These are phyloP conservation scores for Vigna trinervia DNA, from an alignment of 306 rosid species.

Conservation along the genomic window DNA sequence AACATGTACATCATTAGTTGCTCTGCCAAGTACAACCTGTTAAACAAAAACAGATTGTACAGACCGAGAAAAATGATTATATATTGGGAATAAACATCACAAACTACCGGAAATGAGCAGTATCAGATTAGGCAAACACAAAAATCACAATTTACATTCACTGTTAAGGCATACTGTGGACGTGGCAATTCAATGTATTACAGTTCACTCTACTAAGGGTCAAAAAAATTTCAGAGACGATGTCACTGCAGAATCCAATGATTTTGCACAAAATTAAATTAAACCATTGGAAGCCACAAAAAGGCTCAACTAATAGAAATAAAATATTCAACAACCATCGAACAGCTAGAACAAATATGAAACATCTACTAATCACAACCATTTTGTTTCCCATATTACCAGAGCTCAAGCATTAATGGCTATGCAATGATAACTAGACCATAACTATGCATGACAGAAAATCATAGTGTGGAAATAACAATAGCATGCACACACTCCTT, in stretches of 20 bases:
- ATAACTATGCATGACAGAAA: constrained; percentile 23
- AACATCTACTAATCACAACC: neutral
- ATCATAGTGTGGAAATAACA: constrained; percentile 20
- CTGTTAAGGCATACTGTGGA: constrained; percentile 26
- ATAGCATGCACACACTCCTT: constrained; percentile 17
- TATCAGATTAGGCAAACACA: constrained; percentile 27
- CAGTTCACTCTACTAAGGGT: constrained; percentile 30
- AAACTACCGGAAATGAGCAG: constrained; percentile 23
- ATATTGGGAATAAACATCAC: constrained; percentile 38
- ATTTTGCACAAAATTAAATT: constrained; percentile 22
- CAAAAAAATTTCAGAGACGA: constrained; percentile 28
- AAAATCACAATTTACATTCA: constrained; percentile 32
- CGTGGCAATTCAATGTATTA: neutral
- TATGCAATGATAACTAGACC: constrained; percentile 24
- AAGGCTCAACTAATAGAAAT: constrained; percentile 24
- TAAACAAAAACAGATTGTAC: constrained; percentile 41
- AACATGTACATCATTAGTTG: constrained; percentile 65
- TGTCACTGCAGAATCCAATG: neutral
- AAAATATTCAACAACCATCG: constrained; percentile 29
- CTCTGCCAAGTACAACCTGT: constrained; percentile 86
- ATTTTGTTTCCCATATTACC: constrained; percentile 26
- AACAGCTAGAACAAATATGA: constrained; percentile 25
- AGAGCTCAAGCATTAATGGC: constrained; percentile 26
- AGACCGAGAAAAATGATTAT: constrained; percentile 36
- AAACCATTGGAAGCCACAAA: constrained; percentile 10